Conservation (phyloP, 208 protist genomes). For the Crithidia brevicula region DNA sequence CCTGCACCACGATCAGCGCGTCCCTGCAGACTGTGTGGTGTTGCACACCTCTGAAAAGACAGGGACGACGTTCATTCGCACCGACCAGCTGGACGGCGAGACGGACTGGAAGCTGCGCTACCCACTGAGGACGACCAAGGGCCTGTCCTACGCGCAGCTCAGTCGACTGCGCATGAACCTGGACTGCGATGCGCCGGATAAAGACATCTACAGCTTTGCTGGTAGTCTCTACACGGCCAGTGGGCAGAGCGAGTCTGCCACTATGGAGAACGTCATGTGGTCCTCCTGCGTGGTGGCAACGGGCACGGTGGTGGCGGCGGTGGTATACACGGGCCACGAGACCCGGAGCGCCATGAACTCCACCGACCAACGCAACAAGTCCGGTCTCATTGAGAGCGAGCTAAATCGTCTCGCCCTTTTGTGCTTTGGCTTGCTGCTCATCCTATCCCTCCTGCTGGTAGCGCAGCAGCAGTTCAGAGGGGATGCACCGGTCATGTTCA, state of each 20-base stretch:
- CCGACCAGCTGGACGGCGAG: slow-evolving; percentile 99
- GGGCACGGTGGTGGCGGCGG: slow-evolving; percentile 75
- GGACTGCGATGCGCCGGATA: slow-evolving; percentile 80
- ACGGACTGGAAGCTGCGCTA: slow-evolving; percentile 98
- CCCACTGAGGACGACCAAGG: slow-evolving; percentile 61
- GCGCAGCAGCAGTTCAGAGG: slow-evolving; percentile 77
- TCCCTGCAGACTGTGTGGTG: slow-evolving; percentile 97
- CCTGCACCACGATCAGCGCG: slow-evolving; percentile 92
- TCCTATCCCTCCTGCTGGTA: slow-evolving; percentile 72
- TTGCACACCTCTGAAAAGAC: slow-evolving; percentile 95
- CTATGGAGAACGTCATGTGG: slow-evolving; percentile 98
- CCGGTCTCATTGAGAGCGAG: slow-evolving; percentile 95
- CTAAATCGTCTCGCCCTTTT: slow-evolving; percentile 96
- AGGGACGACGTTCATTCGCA: slow-evolving; percentile 97
- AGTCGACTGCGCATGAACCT: slow-evolving; percentile 60
- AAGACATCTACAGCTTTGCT: slow-evolving; percentile 98
- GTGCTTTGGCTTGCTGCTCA: slow-evolving; percentile 73
- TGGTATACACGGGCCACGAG: slow-evolving; percentile 96
- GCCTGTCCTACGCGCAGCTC: slow-evolving; percentile 38
- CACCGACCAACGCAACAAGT: slow-evolving; percentile 80
- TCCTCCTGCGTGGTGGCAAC: slow-evolving; percentile 96
- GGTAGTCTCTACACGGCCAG: slow-evolving; percentile 74
- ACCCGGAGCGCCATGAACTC: slow-evolving; percentile 97
- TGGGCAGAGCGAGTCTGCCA: slow-evolving; percentile 74
- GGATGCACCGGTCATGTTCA: slow-evolving; percentile 90